Evolutionary conservation across 2,329 filamentous ascomycete genomes (phyloP).

Genomic region (Drechslerella coelobrocha): DNA sequence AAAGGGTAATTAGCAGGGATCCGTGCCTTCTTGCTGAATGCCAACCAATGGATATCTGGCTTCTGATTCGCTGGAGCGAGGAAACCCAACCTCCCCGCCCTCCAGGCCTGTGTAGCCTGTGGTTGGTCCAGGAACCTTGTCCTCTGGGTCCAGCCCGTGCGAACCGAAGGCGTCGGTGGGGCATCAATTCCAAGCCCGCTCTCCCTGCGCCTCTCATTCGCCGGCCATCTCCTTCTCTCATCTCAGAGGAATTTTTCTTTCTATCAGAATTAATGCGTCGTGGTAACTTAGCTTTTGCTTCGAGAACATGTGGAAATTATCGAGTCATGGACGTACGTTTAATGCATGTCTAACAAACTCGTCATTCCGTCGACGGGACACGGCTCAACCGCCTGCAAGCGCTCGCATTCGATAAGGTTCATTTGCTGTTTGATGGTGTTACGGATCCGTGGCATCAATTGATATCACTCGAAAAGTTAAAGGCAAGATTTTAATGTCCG

Average conservation of each 20-base stretch:
- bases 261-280: no score
- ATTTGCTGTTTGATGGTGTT: neutral
- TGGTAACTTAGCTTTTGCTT: neutral
- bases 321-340: slow-evolving; percentile 19
- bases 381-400: slow-evolving; percentile 27
- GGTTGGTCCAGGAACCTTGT: slow-evolving; percentile 33
- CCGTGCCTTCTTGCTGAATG: slow-evolving; percentile 8
- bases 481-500: no score
- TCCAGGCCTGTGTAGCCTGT: slow-evolving; percentile 20
- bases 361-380: slow-evolving; percentile 15
- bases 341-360: slow-evolving; percentile 4
- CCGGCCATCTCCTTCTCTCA: neutral
- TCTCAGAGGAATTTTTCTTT: no score
- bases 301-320: slow-evolving; percentile 41
- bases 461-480: no score
- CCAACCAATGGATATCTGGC: slow-evolving; percentile 6
- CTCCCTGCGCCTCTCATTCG: slow-evolving; percentile 35
- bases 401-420: slow-evolving; percentile 19
- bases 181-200: slow-evolving; percentile 8
- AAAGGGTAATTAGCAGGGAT: slow-evolving; percentile 40
- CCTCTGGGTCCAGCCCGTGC: slow-evolving; percentile 34
- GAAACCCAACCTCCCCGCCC: slow-evolving; percentile 15
- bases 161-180: slow-evolving; percentile 41
- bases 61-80: slow-evolving; percentile 25
- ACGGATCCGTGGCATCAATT: no score